Percentiles rank a stretch among this genome's conserved stretches.
Conservation (phyloP, 257 asterid species). For the Gentiana dahurica region DNA sequence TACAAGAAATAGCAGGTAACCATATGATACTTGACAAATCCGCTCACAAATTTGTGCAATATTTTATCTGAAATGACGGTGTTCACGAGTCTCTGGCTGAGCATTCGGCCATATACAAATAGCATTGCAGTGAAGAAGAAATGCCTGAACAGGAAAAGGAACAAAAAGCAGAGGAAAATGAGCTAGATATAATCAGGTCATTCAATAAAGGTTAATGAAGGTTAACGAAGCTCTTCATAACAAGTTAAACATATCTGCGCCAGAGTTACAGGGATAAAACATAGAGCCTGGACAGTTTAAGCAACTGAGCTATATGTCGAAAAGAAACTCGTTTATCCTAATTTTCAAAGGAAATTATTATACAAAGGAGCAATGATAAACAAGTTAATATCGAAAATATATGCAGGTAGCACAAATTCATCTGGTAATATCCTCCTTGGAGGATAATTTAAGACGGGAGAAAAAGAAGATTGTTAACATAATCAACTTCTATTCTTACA, state of each 20-base stretch:
- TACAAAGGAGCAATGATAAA: too few species aligned
- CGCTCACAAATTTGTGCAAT: conserved; percentile 22
- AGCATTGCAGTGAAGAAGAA: conserved; percentile 71
- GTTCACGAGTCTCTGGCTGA: conserved; percentile 43
- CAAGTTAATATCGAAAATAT: too few species aligned
- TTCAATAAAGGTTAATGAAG: too few species aligned
- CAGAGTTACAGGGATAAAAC: not conserved
- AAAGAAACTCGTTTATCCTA: too few species aligned
- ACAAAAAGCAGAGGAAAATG: too few species aligned
- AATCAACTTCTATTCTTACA: too few species aligned
- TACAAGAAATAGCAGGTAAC: conserved; percentile 56
- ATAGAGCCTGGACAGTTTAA: not conserved
- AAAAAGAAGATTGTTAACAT: too few species aligned
- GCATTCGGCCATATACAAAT: conserved; percentile 56
- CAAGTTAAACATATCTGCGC: not conserved
- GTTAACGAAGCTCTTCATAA: not conserved
- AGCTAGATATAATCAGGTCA: too few species aligned
- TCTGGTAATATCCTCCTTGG: too few species aligned
- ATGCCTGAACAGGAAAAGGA: conserved; percentile 27
- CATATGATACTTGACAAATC: conserved; percentile 55
- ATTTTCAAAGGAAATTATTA: too few species aligned
- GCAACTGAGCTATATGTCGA: not conserved
- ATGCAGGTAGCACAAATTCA: too few species aligned
- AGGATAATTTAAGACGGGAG: too few species aligned
- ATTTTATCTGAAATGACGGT: conserved; percentile 37